These are phyloP conservation scores for Lactarius indigo DNA, from an alignment of 768 basidiomycete genomes.

Conservation along the genomic window DNA sequence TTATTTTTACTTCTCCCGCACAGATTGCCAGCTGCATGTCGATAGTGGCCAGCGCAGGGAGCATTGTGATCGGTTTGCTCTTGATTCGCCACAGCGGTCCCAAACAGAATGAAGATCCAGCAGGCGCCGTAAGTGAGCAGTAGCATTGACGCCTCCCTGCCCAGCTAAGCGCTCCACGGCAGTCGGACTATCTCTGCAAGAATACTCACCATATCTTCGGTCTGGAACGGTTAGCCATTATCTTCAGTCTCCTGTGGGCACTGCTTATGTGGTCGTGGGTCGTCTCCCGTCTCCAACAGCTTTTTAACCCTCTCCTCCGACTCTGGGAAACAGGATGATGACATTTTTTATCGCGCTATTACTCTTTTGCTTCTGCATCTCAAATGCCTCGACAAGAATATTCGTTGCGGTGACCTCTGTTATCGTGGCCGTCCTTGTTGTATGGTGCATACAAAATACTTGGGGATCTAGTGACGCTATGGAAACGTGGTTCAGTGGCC, in stretches of 20 bases:
- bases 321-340: constrained; percentile 5
- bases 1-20: background rate
- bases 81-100: constrained; percentile 41
- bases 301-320: background rate
- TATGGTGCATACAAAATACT: background rate
- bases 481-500: background rate
- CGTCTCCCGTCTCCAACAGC: background rate
- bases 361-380: background rate
- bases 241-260: constrained; percentile 53
- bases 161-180: background rate
- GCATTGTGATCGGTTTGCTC: constrained; percentile 44
- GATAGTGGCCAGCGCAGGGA: constrained; percentile 44
- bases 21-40: constrained; percentile 47
- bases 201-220: background rate
- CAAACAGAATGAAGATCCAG: constrained; percentile 34
- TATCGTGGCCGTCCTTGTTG: background rate
- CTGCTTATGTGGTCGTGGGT: constrained; percentile 58
- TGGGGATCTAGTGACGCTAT: background rate
- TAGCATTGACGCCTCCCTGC: background rate
- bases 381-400: background rate
- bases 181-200: constrained; percentile 27
- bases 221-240: constrained; percentile 38
- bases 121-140: background rate
- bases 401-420: background rate
- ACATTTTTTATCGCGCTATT: constrained; percentile 4